Base-by-base conservation (phyloP, 2,329 filamentous ascomycete species). In the Verticillium nubilum region DNA sequence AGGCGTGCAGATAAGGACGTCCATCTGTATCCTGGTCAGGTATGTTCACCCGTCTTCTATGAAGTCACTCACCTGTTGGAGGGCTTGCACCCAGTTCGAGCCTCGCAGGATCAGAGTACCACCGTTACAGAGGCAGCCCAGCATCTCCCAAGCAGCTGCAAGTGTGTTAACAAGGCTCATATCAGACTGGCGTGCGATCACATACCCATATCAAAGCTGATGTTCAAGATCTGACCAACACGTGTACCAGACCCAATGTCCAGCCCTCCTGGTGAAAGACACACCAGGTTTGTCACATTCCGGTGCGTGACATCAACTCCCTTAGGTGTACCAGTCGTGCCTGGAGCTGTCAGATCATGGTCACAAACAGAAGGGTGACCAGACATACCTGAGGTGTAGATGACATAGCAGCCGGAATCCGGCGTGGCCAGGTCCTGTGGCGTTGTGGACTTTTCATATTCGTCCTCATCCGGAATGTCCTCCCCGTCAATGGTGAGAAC, bases 151-250 rank as follows among this genome's bases (percentile, higher is more conserved):
- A 13, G 82, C 81, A n/a, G 80, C 83, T 84, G 59, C 52, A 54
- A 3, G 17, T 10, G 23, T 28, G 19, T 55, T 28, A 50, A 25
- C 26, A 23, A n/a, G 19, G n/a, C 17, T 13, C 26, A 10, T n/a
- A 23, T 35, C 19, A 7, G 29, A 26, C 6, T 6, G 28, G 13
- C 12, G 56, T 7, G 33, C 19, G 5, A 19, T 5, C 15, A 70
- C 79, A 64, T 73, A 84, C 82, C 80, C 82, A 86, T 85, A 62
- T 86, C 83, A 62, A 86, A 86, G 54, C 80, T 80, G 54, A 86
- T 78, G 62, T 81, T 85, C 31, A 86, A 72, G 2, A 85, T 72
- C 58, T 83, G 81, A 2, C 78, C 81, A 9, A 86, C 82, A 15
- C 76, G 76, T 9, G 74, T 79, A 13, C 82, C 82, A 2, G 73